These are phyloP conservation scores for Mediolabrus comicus DNA, from an alignment of 108 stramenopile genomes.

Conservation along the genomic window DNA sequence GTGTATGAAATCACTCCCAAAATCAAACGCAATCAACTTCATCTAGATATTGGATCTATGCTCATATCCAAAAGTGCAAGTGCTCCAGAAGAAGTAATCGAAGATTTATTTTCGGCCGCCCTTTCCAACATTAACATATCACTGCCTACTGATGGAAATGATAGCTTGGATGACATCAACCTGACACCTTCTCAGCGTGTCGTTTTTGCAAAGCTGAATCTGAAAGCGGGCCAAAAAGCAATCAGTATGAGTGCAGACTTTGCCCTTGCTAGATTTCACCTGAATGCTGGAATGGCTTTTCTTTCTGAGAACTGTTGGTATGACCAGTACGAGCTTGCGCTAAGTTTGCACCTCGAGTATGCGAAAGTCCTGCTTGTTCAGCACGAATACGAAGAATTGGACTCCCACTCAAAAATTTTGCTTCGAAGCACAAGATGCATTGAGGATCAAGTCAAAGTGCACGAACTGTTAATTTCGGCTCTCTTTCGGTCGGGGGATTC, in stretches of 20 bases:
- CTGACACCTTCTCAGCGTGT: background rate
- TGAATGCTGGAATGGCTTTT: background rate
- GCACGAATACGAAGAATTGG: background rate
- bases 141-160: background rate
- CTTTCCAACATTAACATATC: background rate
- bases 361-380: background rate
- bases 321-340: background rate
- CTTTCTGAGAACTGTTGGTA: background rate
- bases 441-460: background rate
- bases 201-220: background rate
- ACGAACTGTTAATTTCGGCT: background rate
- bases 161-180: background rate
- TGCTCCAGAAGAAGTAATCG: background rate
- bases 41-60: background rate
- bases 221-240: background rate
- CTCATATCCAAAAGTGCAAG: background rate
- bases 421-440: background rate
- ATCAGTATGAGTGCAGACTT: background rate
- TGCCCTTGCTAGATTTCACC: background rate
- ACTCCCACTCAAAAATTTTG: background rate
- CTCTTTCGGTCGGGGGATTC: background rate
- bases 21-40: background rate
- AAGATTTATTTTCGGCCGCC: background rate
- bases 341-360: background rate
- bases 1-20: background rate